Conservation (phyloP, 208 protist genomes). For the Leishmania turanica region DNA sequence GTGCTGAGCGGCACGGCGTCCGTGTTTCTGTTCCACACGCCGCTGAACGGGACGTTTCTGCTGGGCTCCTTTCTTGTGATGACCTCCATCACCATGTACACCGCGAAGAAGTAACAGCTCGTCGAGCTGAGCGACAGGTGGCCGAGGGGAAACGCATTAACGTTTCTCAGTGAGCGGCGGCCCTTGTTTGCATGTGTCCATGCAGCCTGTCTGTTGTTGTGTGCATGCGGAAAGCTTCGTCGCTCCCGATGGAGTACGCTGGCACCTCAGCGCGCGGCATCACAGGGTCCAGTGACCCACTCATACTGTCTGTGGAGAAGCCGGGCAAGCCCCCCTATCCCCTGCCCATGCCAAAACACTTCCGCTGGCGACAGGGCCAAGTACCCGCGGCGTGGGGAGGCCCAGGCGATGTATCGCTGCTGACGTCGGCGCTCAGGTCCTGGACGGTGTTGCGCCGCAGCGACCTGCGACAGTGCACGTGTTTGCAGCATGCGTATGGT, state of each 20-base stretch:
- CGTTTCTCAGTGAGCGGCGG: background rate
- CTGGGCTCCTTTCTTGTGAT: conserved; percentile 34
- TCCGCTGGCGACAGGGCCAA: background rate
- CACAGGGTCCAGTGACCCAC: no score
- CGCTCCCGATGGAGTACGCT: background rate
- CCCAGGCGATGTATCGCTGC: background rate
- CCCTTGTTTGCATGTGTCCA: background rate
- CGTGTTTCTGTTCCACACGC: conserved; percentile 37
- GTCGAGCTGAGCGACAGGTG: background rate
- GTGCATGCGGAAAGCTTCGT: background rate
- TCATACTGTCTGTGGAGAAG: background rate
- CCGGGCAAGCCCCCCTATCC: background rate
- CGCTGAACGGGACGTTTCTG: conserved; percentile 33
- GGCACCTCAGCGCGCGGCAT: background rate
- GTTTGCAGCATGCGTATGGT: no score
- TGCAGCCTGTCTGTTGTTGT: background rate
- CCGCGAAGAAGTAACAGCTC: conserved; percentile 1
- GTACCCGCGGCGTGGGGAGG: background rate
- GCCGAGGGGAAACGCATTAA: background rate
- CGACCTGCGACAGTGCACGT: no score
- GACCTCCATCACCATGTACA: conserved; percentile 39
- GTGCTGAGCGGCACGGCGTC: conserved; percentile 46
- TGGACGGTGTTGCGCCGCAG: no score
- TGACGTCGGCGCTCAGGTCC: background rate
- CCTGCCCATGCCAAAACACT: background rate